Conservation (phyloP, 164 flowering plant genomes). For the Annona cherimola region DNA sequence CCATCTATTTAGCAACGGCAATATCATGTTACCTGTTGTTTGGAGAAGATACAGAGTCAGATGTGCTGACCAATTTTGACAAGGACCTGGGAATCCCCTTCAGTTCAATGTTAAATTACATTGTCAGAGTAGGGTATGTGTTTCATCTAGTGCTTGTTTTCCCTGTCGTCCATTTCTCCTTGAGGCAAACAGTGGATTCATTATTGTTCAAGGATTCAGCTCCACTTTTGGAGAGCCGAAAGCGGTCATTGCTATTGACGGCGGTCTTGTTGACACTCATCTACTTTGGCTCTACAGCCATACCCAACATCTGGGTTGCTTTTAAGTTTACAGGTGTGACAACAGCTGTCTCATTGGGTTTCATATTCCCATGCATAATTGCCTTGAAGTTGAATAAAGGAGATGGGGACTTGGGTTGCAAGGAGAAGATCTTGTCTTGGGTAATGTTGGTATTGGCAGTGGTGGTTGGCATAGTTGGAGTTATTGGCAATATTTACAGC, state of each 20-base stretch:
- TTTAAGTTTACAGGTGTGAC: constrained; percentile 98
- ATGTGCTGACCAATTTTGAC: constrained; percentile 84
- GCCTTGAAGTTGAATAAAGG: constrained; percentile 52
- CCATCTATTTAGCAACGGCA: constrained; percentile 71
- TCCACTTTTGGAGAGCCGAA: constrained; percentile 75
- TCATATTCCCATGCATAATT: constrained; percentile 79
- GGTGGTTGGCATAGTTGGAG: constrained; percentile 69
- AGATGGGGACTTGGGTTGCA: constrained; percentile 33
- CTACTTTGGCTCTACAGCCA: constrained; percentile 77
- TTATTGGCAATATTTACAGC: constrained; percentile 72
- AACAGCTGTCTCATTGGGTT: constrained; percentile 87
- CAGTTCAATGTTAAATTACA: constrained; percentile 64
- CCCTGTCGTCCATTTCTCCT: constrained; percentile 92
- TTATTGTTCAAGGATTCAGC: constrained; percentile 54
- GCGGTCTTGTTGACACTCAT: constrained; percentile 49
- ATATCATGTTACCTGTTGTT: constrained; percentile 79
- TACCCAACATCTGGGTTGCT: constrained; percentile 96
- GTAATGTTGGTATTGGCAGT: constrained; percentile 66
- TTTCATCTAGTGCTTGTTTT: constrained; percentile 87
- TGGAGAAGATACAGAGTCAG: constrained; percentile 80
- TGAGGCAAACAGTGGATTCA: constrained; percentile 83
- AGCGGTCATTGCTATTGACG: constrained; percentile 63
- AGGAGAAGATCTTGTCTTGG: constrained; percentile 57
- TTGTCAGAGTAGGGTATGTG: constrained; percentile 82
- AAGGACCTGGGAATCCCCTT: constrained; percentile 75